Base-by-base conservation (phyloP, 495 filamentous ascomycete species). In the Penicillium waksmanii region DNA sequence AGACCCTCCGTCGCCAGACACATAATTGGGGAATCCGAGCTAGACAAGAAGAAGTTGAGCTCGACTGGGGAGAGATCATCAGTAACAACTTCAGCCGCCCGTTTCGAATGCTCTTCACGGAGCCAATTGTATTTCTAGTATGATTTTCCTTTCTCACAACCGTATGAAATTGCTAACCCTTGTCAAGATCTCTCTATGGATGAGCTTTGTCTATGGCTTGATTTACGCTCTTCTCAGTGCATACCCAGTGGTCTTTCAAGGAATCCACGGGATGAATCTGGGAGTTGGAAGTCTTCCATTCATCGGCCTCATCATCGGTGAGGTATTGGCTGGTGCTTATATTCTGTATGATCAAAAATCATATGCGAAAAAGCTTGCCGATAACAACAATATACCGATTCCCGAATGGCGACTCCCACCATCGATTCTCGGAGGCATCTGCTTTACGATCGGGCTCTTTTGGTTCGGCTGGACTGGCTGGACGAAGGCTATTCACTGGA, bases 401-500 rank as follows among this genome's bases (percentile, higher is more conserved):
- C 68, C 71, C 0, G 71, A 78, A 57, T 78, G 74, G 75, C 55
- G 73, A 51, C 64, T 75, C 0, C 73, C 73, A 0, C 76, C 77
- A 15, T 75, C 83, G 35, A 79, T 85, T 18, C 50, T 82, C 3
- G 85, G 83, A 0, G 77, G 73, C 9, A 48, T 77, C 2, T 68
- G 78, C 47, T 77, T 86, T 42, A 80, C 82, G 3, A 65, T 80
- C 38, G 83, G 84, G 0, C 62, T 85, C 0, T 86, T 86, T 70
- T 83, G 80, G 77, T 75, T 68, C 48, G 74, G 72, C n/a, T 75
- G 73, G 74, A 77, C 73, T 6, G 71, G 74, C 23, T 74, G 67
- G 64, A 70, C 66, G 4, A 52, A 57, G 17, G 61, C 61, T 15
- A 73, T 79, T 48, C 71, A 73, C 58, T 73, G 74, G 72, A 73